A percentile compares a stretch with the other conserved stretches of the same genome.
phyloP scores from a whole-genome alignment of 257 asterid genomes.

The Capsicum chinense region DNA sequence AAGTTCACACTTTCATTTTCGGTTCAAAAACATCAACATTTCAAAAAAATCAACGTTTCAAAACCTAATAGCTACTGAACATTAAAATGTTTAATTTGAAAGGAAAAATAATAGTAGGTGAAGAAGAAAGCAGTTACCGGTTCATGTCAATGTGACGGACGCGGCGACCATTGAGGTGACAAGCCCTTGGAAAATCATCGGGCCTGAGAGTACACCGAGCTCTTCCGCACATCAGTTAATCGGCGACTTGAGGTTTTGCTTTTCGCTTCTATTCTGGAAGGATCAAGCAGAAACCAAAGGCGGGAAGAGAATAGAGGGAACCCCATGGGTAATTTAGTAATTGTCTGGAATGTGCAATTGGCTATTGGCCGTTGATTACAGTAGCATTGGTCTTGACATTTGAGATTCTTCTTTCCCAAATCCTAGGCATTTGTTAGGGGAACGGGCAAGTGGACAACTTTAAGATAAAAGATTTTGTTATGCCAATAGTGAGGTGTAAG shows the following conservation, averaged over 20 bases:
- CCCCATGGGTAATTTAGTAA: background rate
- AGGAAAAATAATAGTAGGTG: background rate
- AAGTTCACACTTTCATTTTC: background rate
- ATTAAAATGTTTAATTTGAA: background rate
- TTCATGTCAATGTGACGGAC: conserved; percentile 72
- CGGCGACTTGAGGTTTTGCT: conserved; percentile 25
- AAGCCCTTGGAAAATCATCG: conserved; percentile 68
- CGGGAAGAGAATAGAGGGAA: conserved; percentile 37
- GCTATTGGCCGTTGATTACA: background rate
- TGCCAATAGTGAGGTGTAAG: too few species aligned
- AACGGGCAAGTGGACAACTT: too few species aligned
- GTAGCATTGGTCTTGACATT: background rate
- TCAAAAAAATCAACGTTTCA: background rate
- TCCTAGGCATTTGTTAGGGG: too few species aligned
- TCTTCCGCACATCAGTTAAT: conserved; percentile 80
- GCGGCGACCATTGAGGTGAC: conserved; percentile 65
- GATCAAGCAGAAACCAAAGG: conserved; percentile 22
- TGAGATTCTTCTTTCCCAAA: background rate
- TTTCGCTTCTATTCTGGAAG: conserved; percentile 29
- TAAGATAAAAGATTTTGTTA: too few species aligned
- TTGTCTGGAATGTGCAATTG: background rate
- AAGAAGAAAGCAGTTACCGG: conserved; percentile 47
- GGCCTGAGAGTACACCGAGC: conserved; percentile 76
- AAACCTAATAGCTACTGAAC: background rate
- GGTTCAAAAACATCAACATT: background rate